Percentiles rank a stretch among this genome's conserved stretches.
phyloP scores from a whole-genome alignment of 352 stramenopile species.

The Pythium aristosporum region DNA sequence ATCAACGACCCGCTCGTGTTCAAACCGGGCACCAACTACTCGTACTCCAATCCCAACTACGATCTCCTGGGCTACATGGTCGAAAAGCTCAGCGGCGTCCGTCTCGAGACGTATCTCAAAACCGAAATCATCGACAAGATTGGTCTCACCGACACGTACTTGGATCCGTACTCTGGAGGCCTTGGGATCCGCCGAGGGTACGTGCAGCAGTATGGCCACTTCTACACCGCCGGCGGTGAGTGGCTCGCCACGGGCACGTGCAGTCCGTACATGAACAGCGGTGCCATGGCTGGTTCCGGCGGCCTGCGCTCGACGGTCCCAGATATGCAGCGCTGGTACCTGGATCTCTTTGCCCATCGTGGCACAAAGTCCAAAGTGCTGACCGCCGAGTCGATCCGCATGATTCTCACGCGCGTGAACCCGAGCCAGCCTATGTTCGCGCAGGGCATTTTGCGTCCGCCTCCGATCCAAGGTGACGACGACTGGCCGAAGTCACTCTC shows the following conservation, averaged over 20 bases:
- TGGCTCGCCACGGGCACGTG: slow-evolving; percentile 49
- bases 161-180: slow-evolving; percentile 41
- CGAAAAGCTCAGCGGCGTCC: slow-evolving; percentile 51
- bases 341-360: slow-evolving; percentile 51
- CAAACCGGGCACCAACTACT: slow-evolving; percentile 46
- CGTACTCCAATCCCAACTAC: slow-evolving; percentile 54
- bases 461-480: slow-evolving; percentile 12
- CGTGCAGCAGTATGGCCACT: slow-evolving; percentile 57
- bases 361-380: slow-evolving; percentile 48
- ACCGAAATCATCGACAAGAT: slow-evolving; percentile 38
- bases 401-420: slow-evolving; percentile 48
- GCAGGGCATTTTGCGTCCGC: slow-evolving; percentile 34
- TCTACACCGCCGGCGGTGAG: slow-evolving; percentile 29
- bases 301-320: slow-evolving; percentile 48
- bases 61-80: slow-evolving; percentile 61
- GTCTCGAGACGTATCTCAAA: slow-evolving; percentile 40
- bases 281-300: slow-evolving; percentile 31
- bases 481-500: slow-evolving; percentile 41
- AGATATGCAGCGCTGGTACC: slow-evolving; percentile 63
- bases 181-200: slow-evolving; percentile 30
- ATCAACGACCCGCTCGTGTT: slow-evolving; percentile 58
- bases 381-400: slow-evolving; percentile 35
- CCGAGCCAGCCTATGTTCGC: slow-evolving; percentile 34
- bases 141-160: slow-evolving; percentile 43
- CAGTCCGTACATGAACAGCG: slow-evolving; percentile 37